A percentile compares a stretch with the other conserved stretches of the same genome.
Evolutionary conservation across 495 filamentous ascomycete species (phyloP).

Genomic region (Hypoxylon rickii): DNA sequence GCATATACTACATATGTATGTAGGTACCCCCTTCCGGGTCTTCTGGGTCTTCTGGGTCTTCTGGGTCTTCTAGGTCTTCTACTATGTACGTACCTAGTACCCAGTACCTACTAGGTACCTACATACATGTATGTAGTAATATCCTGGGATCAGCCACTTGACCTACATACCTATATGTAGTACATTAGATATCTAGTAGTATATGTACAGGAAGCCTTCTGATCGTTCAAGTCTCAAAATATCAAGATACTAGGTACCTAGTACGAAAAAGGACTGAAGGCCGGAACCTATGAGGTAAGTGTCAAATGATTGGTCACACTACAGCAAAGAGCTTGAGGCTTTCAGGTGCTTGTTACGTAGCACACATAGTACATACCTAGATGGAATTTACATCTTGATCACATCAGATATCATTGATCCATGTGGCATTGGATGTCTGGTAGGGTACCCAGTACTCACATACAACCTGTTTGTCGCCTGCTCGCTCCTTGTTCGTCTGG

Average conservation of each 20-base stretch:
- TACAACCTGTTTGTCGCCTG: constrained; percentile 13
- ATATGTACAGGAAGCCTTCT: no score
- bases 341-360: background rate
- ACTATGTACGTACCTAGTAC: constrained; percentile 15
- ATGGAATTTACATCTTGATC: no score
- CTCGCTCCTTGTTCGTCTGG: constrained; percentile 13
- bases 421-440: constrained; percentile 20
- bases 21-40: no score
- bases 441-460: constrained; percentile 16
- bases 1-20: constrained; percentile 3
- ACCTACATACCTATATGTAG: background rate
- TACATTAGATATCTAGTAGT: no score
- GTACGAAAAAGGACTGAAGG: no score
- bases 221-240: no score
- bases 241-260: background rate
- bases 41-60: no score
- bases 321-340: background rate
- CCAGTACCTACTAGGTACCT: background rate
- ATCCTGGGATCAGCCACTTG: background rate
- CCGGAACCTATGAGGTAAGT: no score
- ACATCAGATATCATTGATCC: no score
- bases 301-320: no score
- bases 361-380: background rate
- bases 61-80: constrained; percentile 7
- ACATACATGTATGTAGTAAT: constrained; percentile 1